phyloP scores from a whole-genome alignment of 495 filamentous ascomycete genomes.

The Talaromyces nanjingensis region DNA sequence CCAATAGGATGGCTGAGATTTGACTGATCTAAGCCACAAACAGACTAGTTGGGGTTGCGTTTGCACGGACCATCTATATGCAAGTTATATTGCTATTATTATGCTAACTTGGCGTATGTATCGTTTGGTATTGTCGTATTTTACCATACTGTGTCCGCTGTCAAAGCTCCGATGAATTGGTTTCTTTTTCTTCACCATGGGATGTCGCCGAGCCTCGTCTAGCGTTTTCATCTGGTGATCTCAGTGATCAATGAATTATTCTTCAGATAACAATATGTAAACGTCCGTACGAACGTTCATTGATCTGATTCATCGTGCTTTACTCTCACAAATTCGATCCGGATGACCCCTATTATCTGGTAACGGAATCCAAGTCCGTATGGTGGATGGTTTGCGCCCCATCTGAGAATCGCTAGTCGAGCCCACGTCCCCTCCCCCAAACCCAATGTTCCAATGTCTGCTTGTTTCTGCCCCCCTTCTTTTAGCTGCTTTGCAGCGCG shows the following conservation, averaged over 20 bases:
- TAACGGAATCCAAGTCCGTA: background rate
- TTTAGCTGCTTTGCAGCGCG: background rate
- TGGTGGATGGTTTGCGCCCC: background rate
- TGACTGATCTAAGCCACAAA: background rate
- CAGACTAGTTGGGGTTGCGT: background rate
- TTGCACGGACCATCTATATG: background rate
- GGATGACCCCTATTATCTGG: background rate
- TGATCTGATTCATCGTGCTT: no score
- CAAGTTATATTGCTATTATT: background rate
- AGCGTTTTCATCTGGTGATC: background rate
- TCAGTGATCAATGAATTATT: no score
- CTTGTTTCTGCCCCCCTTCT: background rate
- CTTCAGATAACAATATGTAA: no score
- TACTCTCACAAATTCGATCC: no score
- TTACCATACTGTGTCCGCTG: background rate
- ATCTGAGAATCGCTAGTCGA: constrained; percentile 2
- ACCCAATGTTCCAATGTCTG: background rate
- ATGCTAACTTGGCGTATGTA: background rate
- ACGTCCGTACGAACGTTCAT: no score
- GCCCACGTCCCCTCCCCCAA: background rate
- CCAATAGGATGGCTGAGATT: background rate
- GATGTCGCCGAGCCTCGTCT: background rate
- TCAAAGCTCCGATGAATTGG: background rate
- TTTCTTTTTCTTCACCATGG: background rate
- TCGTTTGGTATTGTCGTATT: background rate